Conservation (phyloP, 192 early-diverging fungal genomes). For the Backusella mclennaniae region DNA sequence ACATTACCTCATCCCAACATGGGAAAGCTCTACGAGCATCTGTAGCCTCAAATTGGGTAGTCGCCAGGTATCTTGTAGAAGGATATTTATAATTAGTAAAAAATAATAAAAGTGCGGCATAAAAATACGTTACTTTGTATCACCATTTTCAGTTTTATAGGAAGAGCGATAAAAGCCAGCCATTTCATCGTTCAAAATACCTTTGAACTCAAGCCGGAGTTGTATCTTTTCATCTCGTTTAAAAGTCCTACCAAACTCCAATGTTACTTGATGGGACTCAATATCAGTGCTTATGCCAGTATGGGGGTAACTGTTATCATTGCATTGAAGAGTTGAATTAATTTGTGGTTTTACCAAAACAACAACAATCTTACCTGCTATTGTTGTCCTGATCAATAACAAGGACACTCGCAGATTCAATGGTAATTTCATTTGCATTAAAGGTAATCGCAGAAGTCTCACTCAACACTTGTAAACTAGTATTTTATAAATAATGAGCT, state of each 20-base stretch:
- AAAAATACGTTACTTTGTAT: conserved; percentile 29
- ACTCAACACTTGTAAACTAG: conserved; percentile 55
- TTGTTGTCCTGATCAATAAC: not conserved
- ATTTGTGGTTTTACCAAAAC: not conserved
- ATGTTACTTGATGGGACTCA: conserved; percentile 45
- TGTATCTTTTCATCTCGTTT: conserved; percentile 43
- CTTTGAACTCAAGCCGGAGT: conserved; percentile 52
- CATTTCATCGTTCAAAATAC: conserved; percentile 84
- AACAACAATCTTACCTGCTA: not conserved
- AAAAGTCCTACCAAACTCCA: conserved; percentile 60
- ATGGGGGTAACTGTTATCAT: not conserved
- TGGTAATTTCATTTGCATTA: conserved; percentile 64
- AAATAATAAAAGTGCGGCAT: not conserved
- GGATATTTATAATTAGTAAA: not conserved
- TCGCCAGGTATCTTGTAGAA: conserved; percentile 67
- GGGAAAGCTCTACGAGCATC: conserved; percentile 90
- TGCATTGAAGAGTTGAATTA: conserved; percentile 7
- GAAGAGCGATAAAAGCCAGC: conserved; percentile 90
- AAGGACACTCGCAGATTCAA: conserved; percentile 42
- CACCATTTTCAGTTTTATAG: conserved; percentile 64
- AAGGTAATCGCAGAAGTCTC: conserved; percentile 61
- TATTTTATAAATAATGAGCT: not conserved
- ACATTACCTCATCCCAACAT: conserved; percentile 85
- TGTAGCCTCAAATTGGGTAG: conserved; percentile 94
- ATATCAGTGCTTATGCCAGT: not conserved